A percentile compares a stretch with the other conserved stretches of the same genome.
These are phyloP conservation scores for Russula emetica DNA, from an alignment of 768 basidiomycete species.

Conservation along the genomic window DNA sequence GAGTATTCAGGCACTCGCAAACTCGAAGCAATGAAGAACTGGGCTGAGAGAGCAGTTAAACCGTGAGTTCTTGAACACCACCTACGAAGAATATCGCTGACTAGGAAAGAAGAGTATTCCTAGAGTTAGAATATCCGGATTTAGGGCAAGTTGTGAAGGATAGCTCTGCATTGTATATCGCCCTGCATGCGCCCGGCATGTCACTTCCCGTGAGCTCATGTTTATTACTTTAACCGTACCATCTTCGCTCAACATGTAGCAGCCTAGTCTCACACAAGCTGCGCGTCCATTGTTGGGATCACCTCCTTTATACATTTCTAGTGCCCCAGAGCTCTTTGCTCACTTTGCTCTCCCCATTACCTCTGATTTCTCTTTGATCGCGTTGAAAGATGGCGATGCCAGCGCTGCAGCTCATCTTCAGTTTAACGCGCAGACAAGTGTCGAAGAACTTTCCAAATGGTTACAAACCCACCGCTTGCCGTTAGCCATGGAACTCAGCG, in stretches of 20 bases:
- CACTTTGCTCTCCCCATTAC: conserved; percentile 33
- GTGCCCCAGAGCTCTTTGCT: conserved; percentile 34
- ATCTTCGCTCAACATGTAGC: conserved; percentile 5
- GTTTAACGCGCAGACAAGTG: conserved; percentile 24
- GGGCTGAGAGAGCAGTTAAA: conserved; percentile 68
- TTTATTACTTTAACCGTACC: background rate
- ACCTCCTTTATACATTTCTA: conserved; percentile 45
- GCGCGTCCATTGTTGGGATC: conserved; percentile 48
- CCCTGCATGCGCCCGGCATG: conserved; percentile 44
- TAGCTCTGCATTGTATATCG: conserved; percentile 55
- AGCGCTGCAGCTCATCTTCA: conserved; percentile 45
- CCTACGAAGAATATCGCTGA: conserved; percentile 6
- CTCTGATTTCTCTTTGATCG: conserved; percentile 60
- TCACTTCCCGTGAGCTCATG: conserved; percentile 35
- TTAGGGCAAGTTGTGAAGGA: conserved; percentile 43
- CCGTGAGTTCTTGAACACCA: conserved; percentile 49
- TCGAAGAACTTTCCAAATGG: conserved; percentile 41
- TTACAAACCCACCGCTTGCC: conserved; percentile 69
- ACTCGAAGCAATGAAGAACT: conserved; percentile 64
- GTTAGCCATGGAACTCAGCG: conserved; percentile 64
- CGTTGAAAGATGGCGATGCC: conserved; percentile 57
- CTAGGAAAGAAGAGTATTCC: conserved; percentile 33
- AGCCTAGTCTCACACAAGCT: conserved; percentile 56
- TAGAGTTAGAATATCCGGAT: conserved; percentile 41
- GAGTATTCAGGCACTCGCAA: conserved; percentile 76